Base-by-base conservation (phyloP, 805 yeast species). In the Zygoascus flipseniorum region DNA sequence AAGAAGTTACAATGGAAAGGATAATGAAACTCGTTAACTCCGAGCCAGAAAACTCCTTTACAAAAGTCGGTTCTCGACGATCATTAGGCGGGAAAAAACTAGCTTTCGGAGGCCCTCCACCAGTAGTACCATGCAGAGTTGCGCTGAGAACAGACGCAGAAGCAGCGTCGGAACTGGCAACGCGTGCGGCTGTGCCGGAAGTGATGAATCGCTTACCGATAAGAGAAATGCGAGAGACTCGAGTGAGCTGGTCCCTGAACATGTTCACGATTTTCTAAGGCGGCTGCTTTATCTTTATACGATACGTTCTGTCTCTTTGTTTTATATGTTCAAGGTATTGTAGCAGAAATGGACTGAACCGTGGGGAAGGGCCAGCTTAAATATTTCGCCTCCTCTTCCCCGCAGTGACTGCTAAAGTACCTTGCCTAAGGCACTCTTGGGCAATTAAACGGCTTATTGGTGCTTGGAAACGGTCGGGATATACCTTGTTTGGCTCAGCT, bases 1-100 rank as follows among this genome's bases (percentile, higher is more conserved):
- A 63, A 18, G 71, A 60, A 5, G 74, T 68, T 42, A 69, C 65
- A 13, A 60, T 61, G 9, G 66, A 62, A 26, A 68, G 56, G 39
- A 61, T 57, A 18, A 68, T 63, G 55, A 65, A 65, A 57, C 67
- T 60, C 14, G 57, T 14, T 35, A 68, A 58, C 50, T 67, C 69
- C 31, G 56, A 41, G 20, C 56, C 48, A 11, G 59, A 43, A 54
- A 66, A 60, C 48, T 56, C 47, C 54, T 59, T 56, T 56, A 67
- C 52, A 56, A 67, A 59, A 31, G 44, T 42, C 5, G 44, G 44
- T 18, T 18, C 20, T 10, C 44, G 44, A 42, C 26, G 44, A 42
- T 42, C 44, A 42, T 42, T 10, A 11, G 44, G 44, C 5, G 44
- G 26, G 26, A 42, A 42, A 14, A 42, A 42, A 35, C 39, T 35